Percentiles rank a stretch among this genome's conserved stretches.
phyloP scores from a whole-genome alignment of 257 asterid species.

The Scutellaria baicalensis region DNA sequence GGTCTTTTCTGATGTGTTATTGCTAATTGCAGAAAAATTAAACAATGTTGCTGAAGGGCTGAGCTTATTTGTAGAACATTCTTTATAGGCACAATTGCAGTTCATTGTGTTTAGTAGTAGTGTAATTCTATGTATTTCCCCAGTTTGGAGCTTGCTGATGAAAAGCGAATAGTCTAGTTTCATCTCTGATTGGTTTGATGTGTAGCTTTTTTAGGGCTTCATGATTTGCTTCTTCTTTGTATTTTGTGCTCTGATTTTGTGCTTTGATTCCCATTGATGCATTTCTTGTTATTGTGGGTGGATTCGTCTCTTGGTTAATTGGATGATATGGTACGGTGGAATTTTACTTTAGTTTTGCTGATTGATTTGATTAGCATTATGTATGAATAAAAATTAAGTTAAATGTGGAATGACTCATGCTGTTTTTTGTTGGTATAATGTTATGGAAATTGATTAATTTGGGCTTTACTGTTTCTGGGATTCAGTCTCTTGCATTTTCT shows the following conservation, averaged over 20 bases:
- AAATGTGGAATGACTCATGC: background rate
- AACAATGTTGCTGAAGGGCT: background rate
- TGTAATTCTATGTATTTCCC: no score
- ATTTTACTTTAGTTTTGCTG: background rate
- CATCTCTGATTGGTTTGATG: background rate
- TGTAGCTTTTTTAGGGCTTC: background rate
- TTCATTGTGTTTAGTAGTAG: no score
- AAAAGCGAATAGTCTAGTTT: no score
- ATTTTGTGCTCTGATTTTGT: background rate
- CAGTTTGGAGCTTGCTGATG: no score
- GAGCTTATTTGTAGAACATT: no score
- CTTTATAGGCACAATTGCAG: no score
- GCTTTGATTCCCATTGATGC: background rate
- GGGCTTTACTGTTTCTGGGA: background rate
- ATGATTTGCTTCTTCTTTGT: background rate
- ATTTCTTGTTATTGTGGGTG: background rate
- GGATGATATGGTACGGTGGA: background rate
- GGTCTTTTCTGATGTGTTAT: background rate
- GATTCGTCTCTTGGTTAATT: background rate
- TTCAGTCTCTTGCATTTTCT: background rate
- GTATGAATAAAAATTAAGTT: background rate
- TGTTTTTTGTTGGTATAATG: background rate
- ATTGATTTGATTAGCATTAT: background rate
- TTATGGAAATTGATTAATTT: background rate
- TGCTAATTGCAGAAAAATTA: background rate